Evolutionary conservation across 225 moss, liverwort and hornwort species (phyloP), one percentile per base, ranked within the genome.

Genomic region (Pleurozium schreberi): DNA sequence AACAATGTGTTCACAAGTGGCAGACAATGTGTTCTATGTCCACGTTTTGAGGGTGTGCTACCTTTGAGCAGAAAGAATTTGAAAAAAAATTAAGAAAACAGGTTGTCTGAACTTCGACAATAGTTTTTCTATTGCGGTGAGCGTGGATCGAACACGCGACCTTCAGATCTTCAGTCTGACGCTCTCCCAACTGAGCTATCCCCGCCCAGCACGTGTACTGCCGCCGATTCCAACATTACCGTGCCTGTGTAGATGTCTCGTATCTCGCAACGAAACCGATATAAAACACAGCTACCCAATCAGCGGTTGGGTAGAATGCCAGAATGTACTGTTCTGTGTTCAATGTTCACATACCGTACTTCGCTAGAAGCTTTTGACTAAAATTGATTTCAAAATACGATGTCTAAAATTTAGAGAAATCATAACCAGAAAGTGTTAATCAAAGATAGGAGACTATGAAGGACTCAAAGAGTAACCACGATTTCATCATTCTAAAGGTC

Each of bases 71-170:
- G 15, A 6, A 9, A 40, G 27, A 28, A 57, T 25, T 9, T 53
- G 9, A 53, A 36, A 22, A 14, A 36, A 14, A 13, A 1, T 1
- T 8, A 5, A 2, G 8, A 11, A 17, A 28, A 20, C 2, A 23
- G 25, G 0, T 12, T 13, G 1, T 0, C 2, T n/a, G n/a, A n/a
- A n/a, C n/a, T n/a, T n/a, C 3, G 3, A 6, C 3, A 67, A 4
- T 1, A 12, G 6, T 9, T 5, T 5, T 7, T 5, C n/a, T n/a
- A 0, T 10, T 85, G 85, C 85, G 85, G 85, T 85, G 85, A 85
- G 74, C 74, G 85, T 85, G 85, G 85, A 74, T 85, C 85, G 61
- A 85, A 75, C 85, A 85, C 74, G 85, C 85, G 74, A 85, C 85
- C 85, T 85, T 85, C 85, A 85, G 85, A 85, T 85, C 85, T 85